These are phyloP conservation scores for Trichoderma atrobrunneum DNA, from an alignment of 2,329 filamentous ascomycete genomes.

Conservation along the genomic window DNA sequence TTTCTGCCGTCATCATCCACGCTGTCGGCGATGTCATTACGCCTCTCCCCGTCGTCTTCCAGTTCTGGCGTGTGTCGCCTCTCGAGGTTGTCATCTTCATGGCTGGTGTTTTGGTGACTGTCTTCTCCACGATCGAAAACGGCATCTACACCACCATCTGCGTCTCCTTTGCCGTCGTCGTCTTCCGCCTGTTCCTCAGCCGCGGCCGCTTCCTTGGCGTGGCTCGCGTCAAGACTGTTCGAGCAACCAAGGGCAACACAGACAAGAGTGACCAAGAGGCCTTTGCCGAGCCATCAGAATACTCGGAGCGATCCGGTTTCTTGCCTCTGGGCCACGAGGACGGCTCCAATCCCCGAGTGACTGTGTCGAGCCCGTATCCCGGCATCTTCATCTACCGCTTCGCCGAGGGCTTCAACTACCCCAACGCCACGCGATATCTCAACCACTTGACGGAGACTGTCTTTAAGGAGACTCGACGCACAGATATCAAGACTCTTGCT, in stretches of 20 bases:
- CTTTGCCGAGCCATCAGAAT: constrained; percentile 47
- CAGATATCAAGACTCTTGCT: constrained; percentile 42
- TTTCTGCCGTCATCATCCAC: constrained; percentile 86
- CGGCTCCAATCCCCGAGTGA: constrained; percentile 48
- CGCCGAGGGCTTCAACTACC: constrained; percentile 55
- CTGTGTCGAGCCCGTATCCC: constrained; percentile 47
- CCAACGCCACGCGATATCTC: constrained; percentile 51
- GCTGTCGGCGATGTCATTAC: constrained; percentile 85
- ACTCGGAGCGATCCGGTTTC: constrained; percentile 41
- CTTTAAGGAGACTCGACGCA: constrained; percentile 45
- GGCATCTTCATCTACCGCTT: constrained; percentile 57
- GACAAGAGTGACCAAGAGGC: constrained; percentile 33
- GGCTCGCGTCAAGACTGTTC: constrained; percentile 82
- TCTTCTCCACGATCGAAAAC: constrained; percentile 79
- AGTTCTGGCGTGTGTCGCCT: constrained; percentile 84
- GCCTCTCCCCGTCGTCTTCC: constrained; percentile 76
- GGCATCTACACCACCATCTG: constrained; percentile 81
- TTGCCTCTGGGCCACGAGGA: constrained; percentile 50
- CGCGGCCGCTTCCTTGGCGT: constrained; percentile 75
- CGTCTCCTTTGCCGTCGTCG: constrained; percentile 65
- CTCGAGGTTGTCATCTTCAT: constrained; percentile 83
- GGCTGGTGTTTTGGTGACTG: constrained; percentile 75
- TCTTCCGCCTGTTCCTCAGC: constrained; percentile 77
- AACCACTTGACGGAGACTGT: constrained; percentile 48
- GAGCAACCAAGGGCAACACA: constrained; percentile 43